Evolutionary conservation across 768 basidiomycete species (phyloP).

Genomic region (Hericium coralloides): DNA sequence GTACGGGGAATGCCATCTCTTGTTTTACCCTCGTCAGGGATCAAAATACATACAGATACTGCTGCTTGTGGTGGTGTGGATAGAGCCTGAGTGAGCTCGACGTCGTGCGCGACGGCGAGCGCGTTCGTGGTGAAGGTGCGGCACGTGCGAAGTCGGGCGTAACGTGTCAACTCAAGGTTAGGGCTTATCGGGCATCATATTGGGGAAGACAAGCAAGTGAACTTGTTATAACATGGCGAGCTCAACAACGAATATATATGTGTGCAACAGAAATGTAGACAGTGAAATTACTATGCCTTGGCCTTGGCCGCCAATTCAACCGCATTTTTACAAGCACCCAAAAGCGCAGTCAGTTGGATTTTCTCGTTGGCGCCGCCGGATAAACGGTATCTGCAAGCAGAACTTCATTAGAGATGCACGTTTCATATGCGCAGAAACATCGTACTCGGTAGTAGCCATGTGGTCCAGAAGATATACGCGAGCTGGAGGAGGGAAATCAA

Average conservation of each 20-base stretch:
- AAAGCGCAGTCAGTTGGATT: slow-evolving; percentile 83
- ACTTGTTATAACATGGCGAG: neutral
- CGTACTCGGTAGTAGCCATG: slow-evolving; percentile 92
- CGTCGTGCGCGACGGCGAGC: neutral
- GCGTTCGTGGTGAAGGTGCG: neutral
- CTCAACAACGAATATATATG: neutral
- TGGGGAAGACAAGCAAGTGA: no score
- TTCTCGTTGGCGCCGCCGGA: slow-evolving; percentile 93
- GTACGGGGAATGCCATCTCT: slow-evolving; percentile 69
- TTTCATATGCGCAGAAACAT: slow-evolving; percentile 4
- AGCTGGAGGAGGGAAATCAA: slow-evolving; percentile 82
- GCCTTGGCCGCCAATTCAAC: slow-evolving; percentile 62
- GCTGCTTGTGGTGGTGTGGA: no score
- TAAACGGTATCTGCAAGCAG: slow-evolving; percentile 61
- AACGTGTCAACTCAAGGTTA: neutral
- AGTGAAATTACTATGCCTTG: slow-evolving; percentile 3
- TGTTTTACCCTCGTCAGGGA: neutral
- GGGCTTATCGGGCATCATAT: neutral
- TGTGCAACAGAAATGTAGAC: neutral
- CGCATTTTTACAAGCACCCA: slow-evolving; percentile 90
- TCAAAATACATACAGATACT: no score
- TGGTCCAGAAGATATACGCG: slow-evolving; percentile 88
- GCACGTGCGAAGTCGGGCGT: neutral
- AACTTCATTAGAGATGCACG: neutral
- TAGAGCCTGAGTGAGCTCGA: neutral